Percentiles rank a stretch among this genome's conserved stretches.
These are phyloP conservation scores for Ganoderma meredithae DNA, from an alignment of 1,284 basidiomycete genomes.

Conservation along the genomic window DNA sequence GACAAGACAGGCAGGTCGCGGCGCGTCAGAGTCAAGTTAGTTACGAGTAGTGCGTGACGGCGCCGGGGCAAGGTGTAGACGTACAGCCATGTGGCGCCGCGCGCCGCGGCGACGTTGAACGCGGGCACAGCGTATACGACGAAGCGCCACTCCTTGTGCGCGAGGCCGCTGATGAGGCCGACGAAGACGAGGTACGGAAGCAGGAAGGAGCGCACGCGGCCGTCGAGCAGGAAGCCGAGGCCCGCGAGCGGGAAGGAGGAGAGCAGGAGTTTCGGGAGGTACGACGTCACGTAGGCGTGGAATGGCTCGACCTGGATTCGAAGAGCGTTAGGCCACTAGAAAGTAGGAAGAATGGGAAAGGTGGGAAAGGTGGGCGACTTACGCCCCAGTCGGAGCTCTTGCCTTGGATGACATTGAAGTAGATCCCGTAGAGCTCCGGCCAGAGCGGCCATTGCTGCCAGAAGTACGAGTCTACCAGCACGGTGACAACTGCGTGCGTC, in stretches of 20 bases:
- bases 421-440: conserved; percentile 86
- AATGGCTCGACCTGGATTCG: conserved; percentile 71
- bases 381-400: conserved; percentile 95
- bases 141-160: conserved; percentile 97
- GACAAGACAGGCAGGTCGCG: too few species aligned
- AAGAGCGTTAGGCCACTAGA: not conserved
- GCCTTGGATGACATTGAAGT: conserved; percentile 90
- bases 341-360: too few species aligned
- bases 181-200: conserved; percentile 66
- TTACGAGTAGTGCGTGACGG: too few species aligned
- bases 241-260: conserved; percentile 69
- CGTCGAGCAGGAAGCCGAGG: conserved; percentile 57
- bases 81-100: conserved; percentile 68
- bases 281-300: conserved; percentile 73
- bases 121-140: conserved; percentile 87
- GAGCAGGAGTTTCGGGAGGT: conserved; percentile 84
- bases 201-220: conserved; percentile 57
- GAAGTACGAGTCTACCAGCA: conserved; percentile 85
- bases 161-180: conserved; percentile 74
- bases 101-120: conserved; percentile 82
- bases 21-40: too few species aligned
- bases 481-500: conserved; percentile 58
- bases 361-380: conserved; percentile 41
- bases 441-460: conserved; percentile 80
- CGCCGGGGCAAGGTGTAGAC: too few species aligned